Base-by-base conservation (phyloP, 1,139 yeast genomes). In the Geotrichum carabidarum region DNA sequence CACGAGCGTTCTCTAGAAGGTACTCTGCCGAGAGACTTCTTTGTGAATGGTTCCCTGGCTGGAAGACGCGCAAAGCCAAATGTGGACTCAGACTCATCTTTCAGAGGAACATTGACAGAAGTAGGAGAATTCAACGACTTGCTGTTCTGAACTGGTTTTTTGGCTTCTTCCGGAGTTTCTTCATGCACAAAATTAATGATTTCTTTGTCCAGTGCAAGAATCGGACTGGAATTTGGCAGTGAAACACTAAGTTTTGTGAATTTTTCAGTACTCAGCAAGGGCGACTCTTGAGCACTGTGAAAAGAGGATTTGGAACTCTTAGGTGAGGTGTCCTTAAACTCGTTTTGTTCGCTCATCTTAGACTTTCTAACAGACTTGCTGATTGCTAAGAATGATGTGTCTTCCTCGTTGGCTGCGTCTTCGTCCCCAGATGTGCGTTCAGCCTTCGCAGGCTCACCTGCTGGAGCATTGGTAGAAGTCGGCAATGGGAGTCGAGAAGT, bases 51-150 rank as follows among this genome's bases (percentile, higher is more conserved):
- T 35, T 72, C 78, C 57, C 77, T 67, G 7, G 73, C 71, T 0
- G 80, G 80, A 47, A 77, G 63, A 18, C 75, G 68, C 1, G 78
- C 77, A 66, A 76, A 76, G 8, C 76, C 67, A 67, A 72, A 68
- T 12, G 49, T 36, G 36, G 66, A 57, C 30, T 58, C 56, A 36
- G 58, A 48, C 40, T 57, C 59, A 48, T 65, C 66, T 2, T 62
- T 64, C 44, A 63, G 57, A 2, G 65, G 67, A 12, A 62, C 59
- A 35, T 59, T 62, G 18, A 58, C 38, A 22, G 66, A 59, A n/a
- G 41, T 37, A 27, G 50, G 44, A 5, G 50, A 37, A 45, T 35
- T 42, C 12, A 45, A 6, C 17, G 49, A 8, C 35, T 36, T 44
- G 8, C 5, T 8, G 22, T n/a, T 14, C 7, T 36, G 9, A 5